Percentiles rank a stretch among this genome's conserved stretches.
Conservation (phyloP, 2,329 filamentous ascomycete species). For the Raffaelea ambrosiae region DNA sequence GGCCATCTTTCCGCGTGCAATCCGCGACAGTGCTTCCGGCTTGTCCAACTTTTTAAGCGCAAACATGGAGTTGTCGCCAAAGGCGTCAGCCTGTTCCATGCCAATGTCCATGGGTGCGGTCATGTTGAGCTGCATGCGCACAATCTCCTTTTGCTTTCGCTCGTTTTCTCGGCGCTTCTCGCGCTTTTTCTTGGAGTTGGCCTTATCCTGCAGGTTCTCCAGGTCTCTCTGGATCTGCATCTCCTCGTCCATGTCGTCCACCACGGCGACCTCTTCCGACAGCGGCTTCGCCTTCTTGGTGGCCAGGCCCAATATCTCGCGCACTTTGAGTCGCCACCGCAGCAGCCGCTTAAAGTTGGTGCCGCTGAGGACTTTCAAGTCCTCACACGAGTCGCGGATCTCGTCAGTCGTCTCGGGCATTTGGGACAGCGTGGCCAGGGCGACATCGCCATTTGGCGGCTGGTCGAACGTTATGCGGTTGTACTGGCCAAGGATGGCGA, state of each 20-base stretch:
- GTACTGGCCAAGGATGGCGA: constrained; percentile 77
- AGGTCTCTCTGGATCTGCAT: constrained; percentile 83
- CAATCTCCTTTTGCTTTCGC: constrained; percentile 84
- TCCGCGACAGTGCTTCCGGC: constrained; percentile 57
- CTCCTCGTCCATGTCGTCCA: constrained; percentile 92
- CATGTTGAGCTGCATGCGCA: constrained; percentile 98
- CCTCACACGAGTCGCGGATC: constrained; percentile 67
- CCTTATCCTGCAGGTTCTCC: constrained; percentile 71
- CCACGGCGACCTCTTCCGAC: constrained; percentile 66
- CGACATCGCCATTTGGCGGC: constrained; percentile 71
- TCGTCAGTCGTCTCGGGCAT: constrained; percentile 81
- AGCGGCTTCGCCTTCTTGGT: constrained; percentile 56
- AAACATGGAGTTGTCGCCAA: constrained; percentile 79
- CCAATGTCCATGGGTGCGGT: constrained; percentile 91
- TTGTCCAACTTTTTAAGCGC: constrained; percentile 74
- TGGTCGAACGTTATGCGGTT: constrained; percentile 82
- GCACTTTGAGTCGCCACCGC: constrained; percentile 80
- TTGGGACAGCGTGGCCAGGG: constrained; percentile 75
- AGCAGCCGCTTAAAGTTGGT: constrained; percentile 91
- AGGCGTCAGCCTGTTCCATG: constrained; percentile 72
- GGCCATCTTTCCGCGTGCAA: constrained; percentile 73
- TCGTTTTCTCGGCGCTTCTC: constrained; percentile 86
- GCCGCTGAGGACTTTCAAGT: constrained; percentile 82
- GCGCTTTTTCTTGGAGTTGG: constrained; percentile 68
- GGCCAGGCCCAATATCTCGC: constrained; percentile 83